phyloP scores from a whole-genome alignment of 1,139 yeast genomes.

The Geotrichum citri-aurantii region DNA sequence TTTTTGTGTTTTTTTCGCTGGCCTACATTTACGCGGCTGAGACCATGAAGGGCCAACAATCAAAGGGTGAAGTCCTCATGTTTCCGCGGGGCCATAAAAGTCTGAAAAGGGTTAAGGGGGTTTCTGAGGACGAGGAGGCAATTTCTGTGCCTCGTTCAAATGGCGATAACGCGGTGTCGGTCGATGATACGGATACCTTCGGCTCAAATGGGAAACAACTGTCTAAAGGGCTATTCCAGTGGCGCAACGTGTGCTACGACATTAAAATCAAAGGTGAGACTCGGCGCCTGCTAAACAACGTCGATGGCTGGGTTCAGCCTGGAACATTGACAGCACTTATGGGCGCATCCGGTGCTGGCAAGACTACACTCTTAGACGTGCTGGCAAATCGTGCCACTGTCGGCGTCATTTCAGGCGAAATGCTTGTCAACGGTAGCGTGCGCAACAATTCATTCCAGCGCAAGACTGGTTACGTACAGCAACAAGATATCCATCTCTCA shows the following conservation, averaged over 20 bases:
- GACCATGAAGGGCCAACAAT: conserved; percentile 63
- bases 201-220: conserved; percentile 17
- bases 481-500: conserved; percentile 63
- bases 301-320: conserved; percentile 76
- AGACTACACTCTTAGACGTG: conserved; percentile 64
- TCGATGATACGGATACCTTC: conserved; percentile 13
- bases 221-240: conserved; percentile 52
- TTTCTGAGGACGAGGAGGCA: conserved; percentile 8
- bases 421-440: conserved; percentile 61
- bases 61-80: conserved; percentile 70
- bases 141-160: conserved; percentile 22
- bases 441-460: conserved; percentile 68
- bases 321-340: conserved; percentile 64
- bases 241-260: conserved; percentile 67
- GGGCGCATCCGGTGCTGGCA: conserved; percentile 86
- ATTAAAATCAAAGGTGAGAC: conserved; percentile 48
- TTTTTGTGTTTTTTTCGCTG: conserved; percentile 46
- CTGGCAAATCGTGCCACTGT: conserved; percentile 66
- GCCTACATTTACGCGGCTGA: conserved; percentile 55
- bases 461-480: conserved; percentile 73
- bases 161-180: conserved; percentile 24
- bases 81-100: conserved; percentile 40
- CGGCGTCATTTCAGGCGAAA: conserved; percentile 66
- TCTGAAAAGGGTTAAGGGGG: conserved; percentile 30
- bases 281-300: conserved; percentile 54